A percentile compares a stretch with the other conserved stretches of the same genome.
These are phyloP conservation scores for Capsicum baccatum DNA, from an alignment of 257 asterid genomes.

Conservation along the genomic window DNA sequence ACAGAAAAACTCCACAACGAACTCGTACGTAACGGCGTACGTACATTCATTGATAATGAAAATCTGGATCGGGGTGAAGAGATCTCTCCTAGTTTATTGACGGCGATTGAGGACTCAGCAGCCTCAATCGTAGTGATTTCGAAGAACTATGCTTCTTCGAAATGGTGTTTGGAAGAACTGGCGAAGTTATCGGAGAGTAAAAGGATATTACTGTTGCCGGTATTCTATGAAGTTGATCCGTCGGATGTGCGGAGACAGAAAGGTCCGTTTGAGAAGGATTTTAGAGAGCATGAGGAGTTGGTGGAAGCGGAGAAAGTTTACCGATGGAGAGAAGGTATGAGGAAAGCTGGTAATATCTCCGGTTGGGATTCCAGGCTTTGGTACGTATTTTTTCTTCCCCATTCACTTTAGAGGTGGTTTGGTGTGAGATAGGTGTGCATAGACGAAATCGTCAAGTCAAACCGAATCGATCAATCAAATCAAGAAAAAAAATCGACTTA, in stretches of 20 bases:
- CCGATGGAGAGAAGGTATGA: slow-evolving; percentile 44
- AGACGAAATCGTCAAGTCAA: too few relatives aligned
- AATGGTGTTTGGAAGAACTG: slow-evolving; percentile 45
- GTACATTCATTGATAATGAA: slow-evolving; percentile 40
- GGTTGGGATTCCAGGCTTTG: slow-evolving; percentile 40
- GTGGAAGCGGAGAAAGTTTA: slow-evolving; percentile 25
- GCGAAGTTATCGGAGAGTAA: slow-evolving; percentile 31
- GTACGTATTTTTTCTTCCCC: slow-evolving; percentile 3
- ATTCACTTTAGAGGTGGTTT: too few relatives aligned
- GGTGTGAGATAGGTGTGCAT: too few relatives aligned
- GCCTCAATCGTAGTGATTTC: slow-evolving; percentile 43
- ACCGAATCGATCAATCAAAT: too few relatives aligned
- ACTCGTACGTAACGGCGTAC: slow-evolving; percentile 33
- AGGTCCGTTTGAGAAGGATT: slow-evolving; percentile 33
- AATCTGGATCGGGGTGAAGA: slow-evolving; percentile 35
- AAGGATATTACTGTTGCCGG: slow-evolving; percentile 35
- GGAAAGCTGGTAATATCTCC: slow-evolving; percentile 35
- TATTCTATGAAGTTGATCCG: slow-evolving; percentile 39
- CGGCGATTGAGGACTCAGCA: slow-evolving; percentile 41
- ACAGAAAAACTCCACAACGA: slow-evolving; percentile 36
- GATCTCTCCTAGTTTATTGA: slow-evolving; percentile 28
- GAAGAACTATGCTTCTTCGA: slow-evolving; percentile 38
- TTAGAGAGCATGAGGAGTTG: background rate
- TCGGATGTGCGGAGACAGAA: slow-evolving; percentile 42
- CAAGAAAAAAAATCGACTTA: too few relatives aligned